These are phyloP conservation scores for Linum tenue DNA, from an alignment of 345 rosid genomes.

Conservation along the genomic window DNA sequence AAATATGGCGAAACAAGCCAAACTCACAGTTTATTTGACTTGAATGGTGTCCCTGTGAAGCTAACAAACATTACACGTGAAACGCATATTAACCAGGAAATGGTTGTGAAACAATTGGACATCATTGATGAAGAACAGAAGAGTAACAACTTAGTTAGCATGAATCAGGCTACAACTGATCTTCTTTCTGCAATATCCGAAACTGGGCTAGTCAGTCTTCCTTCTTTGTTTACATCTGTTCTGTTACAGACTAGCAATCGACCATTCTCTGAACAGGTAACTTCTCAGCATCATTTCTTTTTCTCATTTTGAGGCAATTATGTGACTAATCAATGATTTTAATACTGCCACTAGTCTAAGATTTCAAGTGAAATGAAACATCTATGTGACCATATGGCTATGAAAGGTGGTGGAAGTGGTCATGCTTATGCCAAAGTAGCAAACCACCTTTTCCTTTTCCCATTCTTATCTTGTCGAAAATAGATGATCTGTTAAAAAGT, in stretches of 20 bases:
- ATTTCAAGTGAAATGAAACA: background rate
- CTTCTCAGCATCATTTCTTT: background rate
- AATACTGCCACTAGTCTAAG: too few relatives aligned
- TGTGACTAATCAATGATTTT: background rate
- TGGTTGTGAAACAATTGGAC: slow-evolving; percentile 24
- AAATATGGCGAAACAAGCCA: slow-evolving; percentile 26
- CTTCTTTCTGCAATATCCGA: slow-evolving; percentile 62
- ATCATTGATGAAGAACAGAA: slow-evolving; percentile 19
- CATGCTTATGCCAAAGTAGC: background rate
- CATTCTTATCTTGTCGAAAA: background rate
- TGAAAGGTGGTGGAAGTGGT: background rate
- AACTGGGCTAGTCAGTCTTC: slow-evolving; percentile 72
- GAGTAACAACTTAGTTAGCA: slow-evolving; percentile 15
- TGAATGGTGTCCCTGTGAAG: slow-evolving; percentile 13
- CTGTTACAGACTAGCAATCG: slow-evolving; percentile 66
- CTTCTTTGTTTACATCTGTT: slow-evolving; percentile 64
- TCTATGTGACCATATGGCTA: background rate
- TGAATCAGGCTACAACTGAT: slow-evolving; percentile 38
- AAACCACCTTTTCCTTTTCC: background rate
- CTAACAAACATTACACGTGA: slow-evolving; percentile 17
- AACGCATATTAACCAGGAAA: slow-evolving; percentile 23
- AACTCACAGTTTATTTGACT: slow-evolving; percentile 14
- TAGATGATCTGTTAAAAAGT: background rate
- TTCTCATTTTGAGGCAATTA: background rate
- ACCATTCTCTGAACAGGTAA: slow-evolving; percentile 58